Percentiles rank a stretch among this genome's conserved stretches.
Evolutionary conservation across 2,329 filamentous ascomycete species (phyloP).

Genomic region (Beauveria rudraprayagi): DNA sequence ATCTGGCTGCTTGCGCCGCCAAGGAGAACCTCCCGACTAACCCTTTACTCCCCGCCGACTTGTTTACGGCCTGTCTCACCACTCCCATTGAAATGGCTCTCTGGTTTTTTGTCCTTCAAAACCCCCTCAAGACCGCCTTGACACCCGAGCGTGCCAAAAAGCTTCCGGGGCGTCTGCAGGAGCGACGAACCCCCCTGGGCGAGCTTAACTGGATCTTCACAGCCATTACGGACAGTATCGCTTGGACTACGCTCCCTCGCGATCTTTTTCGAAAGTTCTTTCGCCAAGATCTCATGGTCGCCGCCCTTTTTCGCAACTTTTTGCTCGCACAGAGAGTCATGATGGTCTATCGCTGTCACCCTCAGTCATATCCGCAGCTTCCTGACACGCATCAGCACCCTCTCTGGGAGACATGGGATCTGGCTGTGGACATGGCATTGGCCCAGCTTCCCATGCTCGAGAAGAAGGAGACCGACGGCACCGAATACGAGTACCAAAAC

Average conservation of each 20-base stretch:
- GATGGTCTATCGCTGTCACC: constrained; percentile 92
- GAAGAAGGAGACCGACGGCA: constrained; percentile 62
- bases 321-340: constrained; percentile 91
- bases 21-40: constrained; percentile 94
- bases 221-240: constrained; percentile 96
- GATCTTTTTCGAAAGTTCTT: constrained; percentile 95
- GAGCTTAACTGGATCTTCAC: constrained; percentile 99
- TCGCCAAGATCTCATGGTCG: constrained; percentile 97
- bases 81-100: constrained; percentile 97
- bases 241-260: constrained; percentile 89
- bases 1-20: constrained; percentile 82
- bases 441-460: constrained; percentile 82
- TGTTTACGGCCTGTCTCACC: constrained; percentile 93
- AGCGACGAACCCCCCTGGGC: constrained; percentile 85
- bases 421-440: constrained; percentile 91
- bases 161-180: constrained; percentile 84
- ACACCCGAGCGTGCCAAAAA: constrained; percentile 77
- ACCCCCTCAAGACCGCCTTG: constrained; percentile 62
- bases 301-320: constrained; percentile 92
- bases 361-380: constrained; percentile 83
- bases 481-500: constrained; percentile 85
- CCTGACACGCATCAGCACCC: constrained; percentile 93
- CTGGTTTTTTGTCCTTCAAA: constrained; percentile 92
- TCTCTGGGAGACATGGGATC: constrained; percentile 95
- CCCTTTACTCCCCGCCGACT: constrained; percentile 81